Base-by-base conservation (phyloP, 257 asterid genomes). In the Solanum habrochaites region DNA sequence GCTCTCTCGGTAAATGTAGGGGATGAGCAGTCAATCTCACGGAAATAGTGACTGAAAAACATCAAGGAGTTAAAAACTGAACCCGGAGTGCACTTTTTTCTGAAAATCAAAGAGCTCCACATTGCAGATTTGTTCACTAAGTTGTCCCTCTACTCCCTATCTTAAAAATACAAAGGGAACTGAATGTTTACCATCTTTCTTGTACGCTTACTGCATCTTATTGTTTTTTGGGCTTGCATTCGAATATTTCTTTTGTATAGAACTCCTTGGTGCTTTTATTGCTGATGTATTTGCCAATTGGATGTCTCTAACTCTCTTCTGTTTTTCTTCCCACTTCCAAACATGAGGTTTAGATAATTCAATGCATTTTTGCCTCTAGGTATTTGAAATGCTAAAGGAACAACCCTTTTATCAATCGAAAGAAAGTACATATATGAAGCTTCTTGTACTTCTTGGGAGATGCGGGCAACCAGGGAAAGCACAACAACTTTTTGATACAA, bases 351-450 rank as follows among this genome's bases (percentile, higher is more conserved):
- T 62, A n/a, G 27, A 10, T 72, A 20, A 72, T 35, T 20, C 47
- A 72, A 72, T 77, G 83, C 9, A 1, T 45, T 45, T 78, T 45
- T 45, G 11, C 84, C 5, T 70, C 62, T 86, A 97, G 98, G 98
- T 97, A 67, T 94, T 97, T 91, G 97, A 91, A 90, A 95, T 97
- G 98, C 90, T 97, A 27, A 95, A 87, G 92, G 89, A 85, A 82
- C 99, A 95, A 85, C 91, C 96, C n/a, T 97, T 97, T 90, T 97
- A 95, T 92, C 94, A 91, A 45, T 97, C 96, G 14, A 97, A 94
- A 89, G 98, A 95, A 88, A 98, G 97, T 71, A 93, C 99, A 16
- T 97, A 94, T 86, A 92, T 97, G 98, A 94, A 89, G 92, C 94
- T 97, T 75, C 90, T 95, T 35, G 98, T 95, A 86, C 99, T 97